Evolutionary conservation across 2,329 filamentous ascomycete genomes (phyloP), one percentile per base, ranked within the genome.

Genomic region (Fusarium sp.): DNA sequence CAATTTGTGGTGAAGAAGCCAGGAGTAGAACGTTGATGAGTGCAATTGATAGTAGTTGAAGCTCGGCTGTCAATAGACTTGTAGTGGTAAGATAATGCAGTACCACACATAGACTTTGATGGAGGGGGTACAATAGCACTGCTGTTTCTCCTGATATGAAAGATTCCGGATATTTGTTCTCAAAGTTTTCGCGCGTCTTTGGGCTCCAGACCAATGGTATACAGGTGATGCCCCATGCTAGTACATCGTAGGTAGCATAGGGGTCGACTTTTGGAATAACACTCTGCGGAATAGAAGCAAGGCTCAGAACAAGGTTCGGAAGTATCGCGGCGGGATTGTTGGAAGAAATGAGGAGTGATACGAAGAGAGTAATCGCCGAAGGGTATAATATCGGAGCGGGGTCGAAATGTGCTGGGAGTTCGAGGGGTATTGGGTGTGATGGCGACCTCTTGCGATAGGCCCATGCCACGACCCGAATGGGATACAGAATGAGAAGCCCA

Each of bases 311-410:
- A 42, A 97, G 88, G 75, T 96, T 97, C 3, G 92, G 90, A 10
- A 97, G 81, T 22, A 97, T 79, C 15, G 90, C 84, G 18, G 85
- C 84, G 5, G 87, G 84, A 47, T 88, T 89, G 51, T 87, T 86
- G 53, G 86, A 84, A 10, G 90, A 88, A 44, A 97, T 85, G 12
- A 95, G 90, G 7, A 96, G 83, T 2, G 94, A 90, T 29, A 96
- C 91, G 47, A 95, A 85, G 18, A 95, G 81, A 1, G 95, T 93
- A 30, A 97, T 85, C 4, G 90, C 81, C 8, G 91, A 87, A 20
- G 95, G 95, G 77, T 98, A 98, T 61, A 98, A 81, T n/a, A 97
- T 85, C 14, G 95, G 93, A 9, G 95, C 95, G 5, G 94, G 95
- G 76, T 98, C 95, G 80, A 98, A 97, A n/a, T 88, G 86, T 6